Conservation (phyloP, 2,329 filamentous ascomycete species). For the Neopestalotiopsis sp. region DNA sequence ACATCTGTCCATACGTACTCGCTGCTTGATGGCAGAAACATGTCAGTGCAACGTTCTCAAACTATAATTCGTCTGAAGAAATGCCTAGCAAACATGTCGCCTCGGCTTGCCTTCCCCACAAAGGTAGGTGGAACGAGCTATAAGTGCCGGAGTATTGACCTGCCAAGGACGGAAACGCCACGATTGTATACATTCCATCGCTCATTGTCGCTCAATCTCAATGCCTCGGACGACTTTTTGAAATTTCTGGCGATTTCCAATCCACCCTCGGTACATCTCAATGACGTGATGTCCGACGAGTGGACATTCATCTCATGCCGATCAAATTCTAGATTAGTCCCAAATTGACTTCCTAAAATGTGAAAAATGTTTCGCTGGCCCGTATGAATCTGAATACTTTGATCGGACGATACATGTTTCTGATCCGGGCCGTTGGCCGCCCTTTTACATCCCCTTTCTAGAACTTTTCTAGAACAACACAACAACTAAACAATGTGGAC, state of each 20-base stretch:
- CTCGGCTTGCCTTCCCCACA: neutral
- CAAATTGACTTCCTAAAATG: neutral
- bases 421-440: neutral
- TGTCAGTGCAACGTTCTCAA: neutral
- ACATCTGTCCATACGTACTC: too few species aligned
- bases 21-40: neutral
- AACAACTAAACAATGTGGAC: neutral
- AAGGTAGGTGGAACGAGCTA: slow-evolving; percentile 7
- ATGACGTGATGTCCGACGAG: neutral
- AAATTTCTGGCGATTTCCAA: neutral
- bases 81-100: neutral
- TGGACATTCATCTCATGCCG: neutral
- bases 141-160: neutral
- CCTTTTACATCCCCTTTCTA: neutral
- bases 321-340: neutral
- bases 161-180: neutral
- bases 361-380: neutral
- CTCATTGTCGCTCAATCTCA: neutral
- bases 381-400: neutral
- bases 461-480: neutral
- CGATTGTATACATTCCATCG: neutral
- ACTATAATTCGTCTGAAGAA: neutral
- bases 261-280: neutral
- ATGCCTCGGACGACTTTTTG: neutral
- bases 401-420: neutral